phyloP scores from a whole-genome alignment of 2,329 filamentous ascomycete species.

The Hymenoscyphus albidus region DNA sequence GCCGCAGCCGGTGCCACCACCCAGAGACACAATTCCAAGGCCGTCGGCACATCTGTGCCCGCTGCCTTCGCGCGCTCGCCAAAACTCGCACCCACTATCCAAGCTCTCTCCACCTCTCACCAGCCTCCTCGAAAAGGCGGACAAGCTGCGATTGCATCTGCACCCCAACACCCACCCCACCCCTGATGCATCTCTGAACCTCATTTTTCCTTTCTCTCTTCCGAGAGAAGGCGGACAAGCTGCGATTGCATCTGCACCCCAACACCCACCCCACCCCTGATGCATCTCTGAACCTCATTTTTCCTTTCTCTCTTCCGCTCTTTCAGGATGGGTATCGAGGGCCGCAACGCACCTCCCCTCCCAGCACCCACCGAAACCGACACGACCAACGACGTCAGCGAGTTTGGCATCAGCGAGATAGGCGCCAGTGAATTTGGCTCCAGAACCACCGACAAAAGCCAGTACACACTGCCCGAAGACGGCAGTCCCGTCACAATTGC shows the following conservation, averaged over 20 bases:
- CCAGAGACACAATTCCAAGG: neutral
- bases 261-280: slow-evolving; percentile 19
- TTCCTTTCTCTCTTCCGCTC: slow-evolving; percentile 13
- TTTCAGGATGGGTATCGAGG: slow-evolving; percentile 35
- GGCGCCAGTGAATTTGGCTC: slow-evolving; percentile 60
- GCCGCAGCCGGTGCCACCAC: neutral
- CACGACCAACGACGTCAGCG: slow-evolving; percentile 52
- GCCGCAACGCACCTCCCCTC: slow-evolving; percentile 57
- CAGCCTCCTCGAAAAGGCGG: neutral
- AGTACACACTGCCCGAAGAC: slow-evolving; percentile 79
- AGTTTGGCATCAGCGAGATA: slow-evolving; percentile 50
- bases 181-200: slow-evolving; percentile 25
- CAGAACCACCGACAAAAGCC: slow-evolving; percentile 61
- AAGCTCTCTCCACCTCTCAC: neutral
- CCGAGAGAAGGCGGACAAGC: neutral
- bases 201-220: slow-evolving; percentile 8
- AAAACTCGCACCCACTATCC: neutral
- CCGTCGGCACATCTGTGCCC: neutral
- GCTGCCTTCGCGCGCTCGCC: neutral
- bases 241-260: slow-evolving; percentile 1
- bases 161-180: slow-evolving; percentile 11
- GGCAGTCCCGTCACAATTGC: slow-evolving; percentile 89
- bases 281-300: slow-evolving; percentile 20
- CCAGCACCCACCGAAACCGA: slow-evolving; percentile 74
- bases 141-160: neutral